These are phyloP conservation scores for Pyracantha coccinea DNA, from an alignment of 331 rosid species.

Conservation along the genomic window DNA sequence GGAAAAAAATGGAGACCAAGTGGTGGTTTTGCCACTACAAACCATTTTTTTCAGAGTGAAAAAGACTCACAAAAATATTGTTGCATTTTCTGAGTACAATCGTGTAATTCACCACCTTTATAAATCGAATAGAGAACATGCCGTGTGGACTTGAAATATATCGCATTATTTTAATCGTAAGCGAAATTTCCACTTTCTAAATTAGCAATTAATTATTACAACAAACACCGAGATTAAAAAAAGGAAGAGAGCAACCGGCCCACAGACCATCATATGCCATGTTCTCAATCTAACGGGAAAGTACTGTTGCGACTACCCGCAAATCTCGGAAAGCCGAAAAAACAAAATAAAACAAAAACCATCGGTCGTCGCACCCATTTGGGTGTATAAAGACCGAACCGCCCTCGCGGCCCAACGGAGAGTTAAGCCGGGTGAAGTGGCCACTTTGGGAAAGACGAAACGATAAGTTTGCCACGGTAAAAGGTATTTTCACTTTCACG, in stretches of 20 bases:
- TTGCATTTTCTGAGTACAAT: no score
- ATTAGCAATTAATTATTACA: neutral
- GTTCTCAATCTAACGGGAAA: slow-evolving; percentile 11
- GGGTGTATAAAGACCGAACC: neutral
- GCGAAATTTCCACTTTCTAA: neutral
- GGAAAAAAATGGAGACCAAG: fast-evolving
- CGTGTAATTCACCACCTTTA: no score
- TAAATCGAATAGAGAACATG: no score
- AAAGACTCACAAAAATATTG: no score
- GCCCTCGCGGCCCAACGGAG: neutral
- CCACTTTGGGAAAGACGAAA: neutral
- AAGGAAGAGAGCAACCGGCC: slow-evolving; percentile 11
- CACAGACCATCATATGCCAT: slow-evolving; percentile 25
- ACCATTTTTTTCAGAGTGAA: fast-evolving
- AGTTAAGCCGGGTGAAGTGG: neutral
- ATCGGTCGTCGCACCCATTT: neutral
- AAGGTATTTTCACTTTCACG: neutral
- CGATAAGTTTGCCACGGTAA: neutral
- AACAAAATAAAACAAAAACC: slow-evolving; percentile 8
- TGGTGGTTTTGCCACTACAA: no score
- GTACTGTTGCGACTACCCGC: slow-evolving; percentile 17
- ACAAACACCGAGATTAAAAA: neutral
- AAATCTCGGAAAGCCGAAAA: slow-evolving; percentile 31
- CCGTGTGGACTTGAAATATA: no score
- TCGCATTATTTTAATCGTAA: neutral